Percentiles rank a stretch among this genome's conserved stretches.
Evolutionary conservation across 2,329 filamentous ascomycete genomes (phyloP).

Genomic region (Colletotrichum shisoi): DNA sequence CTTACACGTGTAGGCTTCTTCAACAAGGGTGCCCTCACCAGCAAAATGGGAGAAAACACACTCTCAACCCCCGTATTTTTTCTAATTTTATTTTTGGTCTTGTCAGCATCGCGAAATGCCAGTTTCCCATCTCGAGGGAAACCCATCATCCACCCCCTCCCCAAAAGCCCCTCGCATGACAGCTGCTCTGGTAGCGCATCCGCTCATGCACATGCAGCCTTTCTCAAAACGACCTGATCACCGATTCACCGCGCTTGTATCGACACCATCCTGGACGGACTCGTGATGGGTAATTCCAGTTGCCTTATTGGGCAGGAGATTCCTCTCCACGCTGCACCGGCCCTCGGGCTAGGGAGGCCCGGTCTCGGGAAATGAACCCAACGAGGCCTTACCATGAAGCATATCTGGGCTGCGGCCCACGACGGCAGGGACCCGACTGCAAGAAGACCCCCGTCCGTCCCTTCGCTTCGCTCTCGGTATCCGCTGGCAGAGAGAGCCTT

Average conservation of each 20-base stretch:
- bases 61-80: too few relatives aligned
- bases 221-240: not conserved
- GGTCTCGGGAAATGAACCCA: slow-evolving; percentile 27
- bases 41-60: too few relatives aligned
- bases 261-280: not conserved
- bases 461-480: slow-evolving; percentile 8
- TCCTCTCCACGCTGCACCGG: slow-evolving; percentile 11
- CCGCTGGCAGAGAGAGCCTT: not conserved
- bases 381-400: slow-evolving; percentile 21
- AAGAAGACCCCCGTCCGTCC: not conserved
- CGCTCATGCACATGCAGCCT: not conserved
- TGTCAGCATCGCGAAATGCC: not conserved
- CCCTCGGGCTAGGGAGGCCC: slow-evolving; percentile 27
- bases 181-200: not conserved
- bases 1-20: too few relatives aligned
- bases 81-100: too few relatives aligned
- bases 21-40: too few relatives aligned
- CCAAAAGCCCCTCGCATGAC: not conserved
- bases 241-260: slow-evolving; percentile 15
- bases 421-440: slow-evolving; percentile 12
- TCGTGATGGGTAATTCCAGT: slow-evolving; percentile 19
- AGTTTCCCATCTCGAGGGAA: not conserved
- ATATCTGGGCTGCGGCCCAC: slow-evolving; percentile 26
- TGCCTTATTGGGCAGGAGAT: slow-evolving; percentile 32
- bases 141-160: not conserved